Evolutionary conservation across 139 green algal species (phyloP).

Genomic region (Chlorella sp.): DNA sequence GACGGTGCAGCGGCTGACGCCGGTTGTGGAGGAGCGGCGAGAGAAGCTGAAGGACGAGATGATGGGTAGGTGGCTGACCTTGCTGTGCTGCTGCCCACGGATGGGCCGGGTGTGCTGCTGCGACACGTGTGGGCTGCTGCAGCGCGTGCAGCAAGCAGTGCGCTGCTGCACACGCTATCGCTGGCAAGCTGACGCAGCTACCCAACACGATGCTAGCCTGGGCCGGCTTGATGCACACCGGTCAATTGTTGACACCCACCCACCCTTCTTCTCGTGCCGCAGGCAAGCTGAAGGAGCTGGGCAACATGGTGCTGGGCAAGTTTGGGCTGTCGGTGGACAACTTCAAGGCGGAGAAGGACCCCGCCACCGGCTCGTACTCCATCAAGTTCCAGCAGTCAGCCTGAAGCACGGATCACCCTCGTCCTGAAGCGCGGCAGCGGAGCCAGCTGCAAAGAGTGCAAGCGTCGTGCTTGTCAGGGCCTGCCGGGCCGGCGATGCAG

Average conservation of each 20-base stretch:
- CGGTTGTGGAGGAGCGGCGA: constrained; percentile 78
- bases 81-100: neutral
- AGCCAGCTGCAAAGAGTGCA: no score
- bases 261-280: neutral
- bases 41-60: constrained; percentile 97
- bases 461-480: no score
- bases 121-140: neutral
- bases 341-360: constrained; percentile 97
- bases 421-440: no score
- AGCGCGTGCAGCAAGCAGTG: neutral
- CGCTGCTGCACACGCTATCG: neutral
- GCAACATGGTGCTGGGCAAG: constrained; percentile 95
- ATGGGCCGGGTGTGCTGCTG: neutral
- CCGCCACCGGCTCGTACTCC: constrained; percentile 89
- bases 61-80: constrained; percentile 47
- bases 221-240: no score
- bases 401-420: no score
- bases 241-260: no score
- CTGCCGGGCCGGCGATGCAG: no score
- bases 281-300: constrained; percentile 97
- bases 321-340: constrained; percentile 97
- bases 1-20: constrained; percentile 69
- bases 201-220: constrained; percentile 95
- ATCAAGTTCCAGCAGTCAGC: constrained; percentile 88
- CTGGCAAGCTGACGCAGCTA: constrained; percentile 95